These are phyloP conservation scores for Coprinopsis strossmayeri DNA, from an alignment of 768 basidiomycete genomes.

Conservation along the genomic window DNA sequence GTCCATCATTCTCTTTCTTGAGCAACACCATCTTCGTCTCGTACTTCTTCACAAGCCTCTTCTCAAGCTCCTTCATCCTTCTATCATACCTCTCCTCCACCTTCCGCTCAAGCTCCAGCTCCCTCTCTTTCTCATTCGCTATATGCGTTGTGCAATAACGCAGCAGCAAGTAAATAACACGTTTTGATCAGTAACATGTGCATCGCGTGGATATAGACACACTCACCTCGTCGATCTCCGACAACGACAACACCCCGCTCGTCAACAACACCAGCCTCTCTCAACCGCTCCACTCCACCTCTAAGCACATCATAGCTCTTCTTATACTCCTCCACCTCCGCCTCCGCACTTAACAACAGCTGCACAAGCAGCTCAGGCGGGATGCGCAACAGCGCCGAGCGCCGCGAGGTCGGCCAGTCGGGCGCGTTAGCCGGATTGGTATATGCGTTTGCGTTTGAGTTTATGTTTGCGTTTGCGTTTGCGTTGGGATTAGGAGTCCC, in stretches of 20 bases:
- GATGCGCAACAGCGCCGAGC: neutral
- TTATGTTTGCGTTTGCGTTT: neutral
- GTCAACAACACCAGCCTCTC: neutral
- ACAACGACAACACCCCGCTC: neutral
- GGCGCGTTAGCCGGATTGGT: neutral
- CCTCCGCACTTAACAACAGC: constrained; percentile 2
- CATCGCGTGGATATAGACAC: too few species aligned
- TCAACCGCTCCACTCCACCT: neutral
- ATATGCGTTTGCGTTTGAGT: neutral
- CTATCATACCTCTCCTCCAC: neutral
- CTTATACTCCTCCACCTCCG: neutral
- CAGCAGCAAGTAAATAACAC: too few species aligned
- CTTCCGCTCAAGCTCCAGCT: too few species aligned
- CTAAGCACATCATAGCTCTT: neutral
- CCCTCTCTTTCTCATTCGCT: neutral
- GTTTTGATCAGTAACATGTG: too few species aligned
- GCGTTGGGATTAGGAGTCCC: neutral
- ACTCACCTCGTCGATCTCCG: too few species aligned
- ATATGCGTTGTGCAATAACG: neutral
- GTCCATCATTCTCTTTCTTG: neutral
- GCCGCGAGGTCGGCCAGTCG: constrained; percentile 2
- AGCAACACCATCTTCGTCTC: neutral
- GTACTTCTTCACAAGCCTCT: neutral
- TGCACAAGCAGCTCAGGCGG: neutral
- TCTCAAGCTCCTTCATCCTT: neutral